Evolutionary conservation across 2,329 filamentous ascomycete genomes (phyloP), one percentile per base, ranked within the genome.

Genomic region (Orbilia quercus): DNA sequence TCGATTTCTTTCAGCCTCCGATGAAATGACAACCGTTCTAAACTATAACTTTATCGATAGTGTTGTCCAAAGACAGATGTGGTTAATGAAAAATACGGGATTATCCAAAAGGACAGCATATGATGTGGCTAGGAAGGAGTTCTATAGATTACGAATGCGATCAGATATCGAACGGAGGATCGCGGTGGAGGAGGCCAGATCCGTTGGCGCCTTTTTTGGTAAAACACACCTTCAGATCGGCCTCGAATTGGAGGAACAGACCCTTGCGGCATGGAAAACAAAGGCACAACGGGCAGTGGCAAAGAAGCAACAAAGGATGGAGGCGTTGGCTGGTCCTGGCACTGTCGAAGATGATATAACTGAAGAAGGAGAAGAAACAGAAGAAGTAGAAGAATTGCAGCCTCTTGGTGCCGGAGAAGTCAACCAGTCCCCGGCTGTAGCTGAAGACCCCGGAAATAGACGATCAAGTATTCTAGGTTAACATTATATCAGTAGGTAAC

Each of bases 41-140:
- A 55, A n/a, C 1, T 42, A 22, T 7, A 3, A 40, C 12, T 38
- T 5, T 40, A 20, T 36, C 20, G 47, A 69, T 79, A 98, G 94
- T 81, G 95, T 98, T 71, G 88, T 98, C 7, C 94, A 98, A 82
- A 89, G 94, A 75, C 94, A 98, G 80, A 80, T 95, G 70, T 96
- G 89, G 86, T 85, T 98, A 73, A 91, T 96, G 83, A 82, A 90
- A 60, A 87, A 87, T 75, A 78, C 84, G 7, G 82, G 83, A 58
- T 85, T 91, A 79, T 85, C 84, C 54, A 86, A 86, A 79, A 83
- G 85, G 42, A 81, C 86, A 76, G 92, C 95, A 31, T 99, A 99
- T 83, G 94, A 98, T 81, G 83, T 84, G 63, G 92, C 91, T 6
- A 90, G 95, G 71, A 89, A 89, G 76, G 94, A 99, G 80, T 96